A percentile compares a stretch with the other conserved stretches of the same genome.
Conservation (phyloP, 352 stramenopile species). For the Thalassiosira exigua region DNA sequence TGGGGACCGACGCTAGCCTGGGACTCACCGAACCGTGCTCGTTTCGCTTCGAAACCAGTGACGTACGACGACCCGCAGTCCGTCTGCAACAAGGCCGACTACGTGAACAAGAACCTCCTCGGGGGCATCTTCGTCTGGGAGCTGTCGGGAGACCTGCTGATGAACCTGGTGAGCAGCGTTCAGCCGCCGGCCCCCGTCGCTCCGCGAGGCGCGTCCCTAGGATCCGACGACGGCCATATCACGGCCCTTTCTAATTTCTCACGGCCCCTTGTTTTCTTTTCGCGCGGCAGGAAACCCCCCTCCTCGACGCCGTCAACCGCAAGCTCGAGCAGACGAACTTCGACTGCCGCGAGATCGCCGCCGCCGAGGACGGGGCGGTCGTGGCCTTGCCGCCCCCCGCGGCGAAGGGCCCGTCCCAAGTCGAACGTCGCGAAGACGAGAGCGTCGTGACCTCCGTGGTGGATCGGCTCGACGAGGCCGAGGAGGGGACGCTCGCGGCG, state of each 20-base stretch:
- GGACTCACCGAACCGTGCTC: no score
- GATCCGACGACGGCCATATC: not conserved
- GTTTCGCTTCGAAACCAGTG: no score
- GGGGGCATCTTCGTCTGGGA: slow-evolving; percentile 57
- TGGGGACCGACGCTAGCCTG: no score
- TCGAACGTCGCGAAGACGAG: slow-evolving; percentile 21
- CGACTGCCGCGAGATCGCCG: slow-evolving; percentile 37
- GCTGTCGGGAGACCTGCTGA: slow-evolving; percentile 43
- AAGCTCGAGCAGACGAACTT: slow-evolving; percentile 42
- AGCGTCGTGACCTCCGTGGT: slow-evolving; percentile 30
- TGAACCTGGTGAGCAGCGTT: slow-evolving; percentile 29
- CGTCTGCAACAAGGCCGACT: slow-evolving; percentile 57
- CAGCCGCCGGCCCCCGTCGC: no score
- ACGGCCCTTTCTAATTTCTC: not conserved
- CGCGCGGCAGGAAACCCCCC: slow-evolving; percentile 34
- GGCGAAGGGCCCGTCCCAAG: slow-evolving; percentile 45
- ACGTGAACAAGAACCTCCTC: slow-evolving; percentile 29
- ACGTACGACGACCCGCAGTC: slow-evolving; percentile 49
- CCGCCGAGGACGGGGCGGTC: slow-evolving; percentile 34
- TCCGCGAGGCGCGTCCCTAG: slow-evolving; percentile 25
- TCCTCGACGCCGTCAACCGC: slow-evolving; percentile 52
- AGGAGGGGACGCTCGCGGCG: slow-evolving; percentile 37
- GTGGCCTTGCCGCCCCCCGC: slow-evolving; percentile 34
- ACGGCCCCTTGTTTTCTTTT: not conserved
- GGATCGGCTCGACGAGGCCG: slow-evolving; percentile 34